Conservation (phyloP, 2,329 filamentous ascomycete genomes). For the Reticulascus tulasneorum region DNA sequence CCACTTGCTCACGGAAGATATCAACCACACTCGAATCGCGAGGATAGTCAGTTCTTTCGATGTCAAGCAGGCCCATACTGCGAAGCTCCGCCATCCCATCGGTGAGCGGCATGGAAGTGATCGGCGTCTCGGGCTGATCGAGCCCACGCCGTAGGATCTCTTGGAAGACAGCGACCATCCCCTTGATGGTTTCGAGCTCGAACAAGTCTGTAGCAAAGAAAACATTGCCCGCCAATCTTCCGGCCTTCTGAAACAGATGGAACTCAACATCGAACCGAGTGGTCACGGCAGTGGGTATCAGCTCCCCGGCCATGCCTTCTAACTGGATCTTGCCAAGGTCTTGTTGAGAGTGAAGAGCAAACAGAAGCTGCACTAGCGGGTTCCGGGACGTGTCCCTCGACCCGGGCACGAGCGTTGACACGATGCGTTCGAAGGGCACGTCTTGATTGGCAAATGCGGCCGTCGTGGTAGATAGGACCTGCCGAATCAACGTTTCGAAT, state of each 20-base stretch:
- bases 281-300: background rate
- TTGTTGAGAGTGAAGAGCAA: background rate
- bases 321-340: background rate
- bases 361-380: constrained; percentile 3
- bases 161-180: background rate
- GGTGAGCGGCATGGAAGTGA: background rate
- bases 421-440: constrained; percentile 1
- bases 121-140: background rate
- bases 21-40: background rate
- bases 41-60: background rate
- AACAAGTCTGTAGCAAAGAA: background rate
- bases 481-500: background rate
- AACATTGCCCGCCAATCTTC: background rate
- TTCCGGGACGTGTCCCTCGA: constrained; percentile 1
- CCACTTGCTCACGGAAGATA: background rate
- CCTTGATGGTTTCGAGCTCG: background rate
- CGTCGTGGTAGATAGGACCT: background rate
- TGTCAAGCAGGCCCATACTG: background rate
- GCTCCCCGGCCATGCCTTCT: background rate
- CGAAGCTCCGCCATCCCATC: background rate
- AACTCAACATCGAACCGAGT: background rate
- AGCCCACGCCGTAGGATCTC: background rate
- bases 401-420: background rate
- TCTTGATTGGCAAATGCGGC: background rate
- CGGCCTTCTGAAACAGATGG: constrained; percentile 1